phyloP scores from a whole-genome alignment of 441 rosid genomes.

The Populus trichocarpa region DNA sequence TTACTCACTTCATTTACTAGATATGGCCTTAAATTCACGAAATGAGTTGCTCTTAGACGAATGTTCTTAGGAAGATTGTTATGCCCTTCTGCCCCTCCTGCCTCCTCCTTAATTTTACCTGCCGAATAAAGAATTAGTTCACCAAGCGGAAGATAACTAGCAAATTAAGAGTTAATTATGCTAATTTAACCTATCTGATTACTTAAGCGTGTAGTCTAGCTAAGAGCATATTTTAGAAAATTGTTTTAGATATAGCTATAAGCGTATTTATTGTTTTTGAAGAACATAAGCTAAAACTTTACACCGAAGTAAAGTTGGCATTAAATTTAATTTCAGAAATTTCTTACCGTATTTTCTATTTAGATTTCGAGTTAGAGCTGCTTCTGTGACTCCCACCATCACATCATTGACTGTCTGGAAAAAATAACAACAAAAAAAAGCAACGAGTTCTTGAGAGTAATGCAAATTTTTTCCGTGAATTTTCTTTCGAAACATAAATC shows the following conservation, averaged over 20 bases:
- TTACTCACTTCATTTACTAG: background rate
- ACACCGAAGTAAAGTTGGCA: background rate
- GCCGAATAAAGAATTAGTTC: background rate
- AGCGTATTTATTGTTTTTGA: background rate
- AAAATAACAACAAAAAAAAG: background rate
- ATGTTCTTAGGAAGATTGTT: background rate
- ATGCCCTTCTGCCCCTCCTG: background rate
- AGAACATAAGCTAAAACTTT: background rate
- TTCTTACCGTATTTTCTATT: constrained; percentile 32
- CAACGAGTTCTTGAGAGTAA: background rate
- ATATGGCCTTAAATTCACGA: background rate
- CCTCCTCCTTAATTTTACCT: background rate
- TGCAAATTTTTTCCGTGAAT: too few species aligned
- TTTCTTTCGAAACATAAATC: too few species aligned
- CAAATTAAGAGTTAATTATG: too few species aligned
- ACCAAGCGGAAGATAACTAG: background rate
- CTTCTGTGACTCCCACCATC: constrained; percentile 41
- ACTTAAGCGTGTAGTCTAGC: background rate
- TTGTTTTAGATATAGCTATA: background rate
- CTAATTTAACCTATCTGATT: too few species aligned
- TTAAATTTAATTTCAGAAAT: background rate
- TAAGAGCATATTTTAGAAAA: background rate
- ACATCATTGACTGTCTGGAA: constrained; percentile 34
- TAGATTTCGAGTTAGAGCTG: constrained; percentile 41
- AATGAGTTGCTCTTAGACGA: background rate